Evolutionary conservation across 1,284 basidiomycete genomes (phyloP).

Genomic region (Kwoniella shivajii): DNA sequence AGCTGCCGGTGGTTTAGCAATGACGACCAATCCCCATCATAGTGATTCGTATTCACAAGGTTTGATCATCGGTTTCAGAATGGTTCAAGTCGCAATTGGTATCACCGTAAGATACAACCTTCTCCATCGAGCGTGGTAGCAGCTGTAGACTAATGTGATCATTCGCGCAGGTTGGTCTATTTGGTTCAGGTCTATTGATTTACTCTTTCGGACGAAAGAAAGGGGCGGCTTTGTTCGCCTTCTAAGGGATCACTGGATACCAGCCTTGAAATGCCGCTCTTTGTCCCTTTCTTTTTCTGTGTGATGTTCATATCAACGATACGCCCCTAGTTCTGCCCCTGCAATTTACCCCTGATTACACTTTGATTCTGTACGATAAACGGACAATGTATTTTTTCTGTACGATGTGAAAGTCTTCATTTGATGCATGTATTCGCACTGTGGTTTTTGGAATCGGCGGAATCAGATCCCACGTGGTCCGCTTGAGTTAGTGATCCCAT

Average conservation of each 20-base stretch:
- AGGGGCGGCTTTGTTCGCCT: conserved; percentile 79
- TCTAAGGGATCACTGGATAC: conserved; percentile 54
- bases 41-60: conserved; percentile 56
- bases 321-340: no score
- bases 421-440: background rate
- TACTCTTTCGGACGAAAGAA: conserved; percentile 82
- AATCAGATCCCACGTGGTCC: conserved; percentile 6
- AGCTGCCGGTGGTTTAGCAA: conserved; percentile 77
- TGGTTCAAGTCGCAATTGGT: conserved; percentile 85
- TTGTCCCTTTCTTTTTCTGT: background rate
- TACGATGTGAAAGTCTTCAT: no score
- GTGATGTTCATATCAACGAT: no score
- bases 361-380: no score
- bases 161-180: conserved; percentile 63
- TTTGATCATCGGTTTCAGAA: conserved; percentile 56
- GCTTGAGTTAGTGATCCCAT: background rate
- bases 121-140: background rate
- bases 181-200: conserved; percentile 81
- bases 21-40: conserved; percentile 64
- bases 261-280: background rate
- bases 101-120: conserved; percentile 64
- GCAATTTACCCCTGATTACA: no score
- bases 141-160: background rate
- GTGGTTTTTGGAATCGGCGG: background rate
- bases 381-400: no score